Percentiles rank a stretch among this genome's conserved stretches.
These are phyloP conservation scores for Salix arbutifolia DNA, from an alignment of 345 rosid genomes.

Conservation along the genomic window DNA sequence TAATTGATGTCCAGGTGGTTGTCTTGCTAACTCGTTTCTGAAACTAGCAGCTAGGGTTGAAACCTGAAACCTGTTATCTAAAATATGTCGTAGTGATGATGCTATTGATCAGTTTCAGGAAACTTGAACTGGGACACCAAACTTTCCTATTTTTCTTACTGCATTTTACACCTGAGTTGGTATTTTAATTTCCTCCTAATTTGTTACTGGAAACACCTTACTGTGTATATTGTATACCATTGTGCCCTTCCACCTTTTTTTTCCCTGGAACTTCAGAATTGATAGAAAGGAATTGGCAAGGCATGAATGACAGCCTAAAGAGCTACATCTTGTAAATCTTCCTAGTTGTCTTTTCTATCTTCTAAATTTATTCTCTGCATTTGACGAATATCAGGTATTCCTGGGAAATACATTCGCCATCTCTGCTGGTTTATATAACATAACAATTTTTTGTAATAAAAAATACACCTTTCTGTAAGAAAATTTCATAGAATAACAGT, in stretches of 20 bases:
- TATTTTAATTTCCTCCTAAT: neutral
- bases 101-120: neutral
- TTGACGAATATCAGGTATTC: neutral
- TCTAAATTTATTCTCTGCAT: neutral
- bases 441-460: neutral
- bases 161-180: neutral
- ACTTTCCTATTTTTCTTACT: neutral
- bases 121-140: neutral
- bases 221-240: neutral
- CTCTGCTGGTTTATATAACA: neutral
- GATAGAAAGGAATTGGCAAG: neutral
- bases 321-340: neutral
- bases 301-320: neutral
- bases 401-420: neutral
- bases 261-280: neutral
- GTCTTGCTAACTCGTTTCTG: neutral
- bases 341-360: neutral
- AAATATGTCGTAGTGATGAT: neutral
- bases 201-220: neutral
- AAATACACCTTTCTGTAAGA: neutral
- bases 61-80: neutral
- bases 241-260: neutral
- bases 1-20: neutral
- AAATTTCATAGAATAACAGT: neutral
- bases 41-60: neutral